Evolutionary conservation across 78 protist species (phyloP).

Genomic region (Dictyostelium capitatum): DNA sequence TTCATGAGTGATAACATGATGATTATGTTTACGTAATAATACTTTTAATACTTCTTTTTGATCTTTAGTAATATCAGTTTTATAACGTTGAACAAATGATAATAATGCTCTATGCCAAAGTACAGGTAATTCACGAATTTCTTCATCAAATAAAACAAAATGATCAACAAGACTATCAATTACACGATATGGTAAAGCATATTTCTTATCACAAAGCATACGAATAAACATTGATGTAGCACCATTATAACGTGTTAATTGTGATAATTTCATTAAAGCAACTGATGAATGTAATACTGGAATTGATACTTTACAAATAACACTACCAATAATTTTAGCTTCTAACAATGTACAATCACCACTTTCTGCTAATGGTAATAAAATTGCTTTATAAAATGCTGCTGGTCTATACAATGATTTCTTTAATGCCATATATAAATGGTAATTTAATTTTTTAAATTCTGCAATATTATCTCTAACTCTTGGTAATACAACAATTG

Average conservation of each 20-base stretch:
- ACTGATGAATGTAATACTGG: slow-evolving; percentile 93
- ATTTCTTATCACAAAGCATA: slow-evolving; percentile 93
- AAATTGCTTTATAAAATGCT: slow-evolving; percentile 97
- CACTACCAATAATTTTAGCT: slow-evolving; percentile 86
- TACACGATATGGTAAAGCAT: slow-evolving; percentile 95
- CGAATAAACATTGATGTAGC: slow-evolving; percentile 86
- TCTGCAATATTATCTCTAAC: slow-evolving; percentile 90
- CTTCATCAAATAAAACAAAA: slow-evolving; percentile 59
- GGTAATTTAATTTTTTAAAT: slow-evolving; percentile 92
- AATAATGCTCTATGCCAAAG: slow-evolving; percentile 96
- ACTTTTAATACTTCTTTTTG: slow-evolving; percentile 87
- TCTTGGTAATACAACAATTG: slow-evolving; percentile 95
- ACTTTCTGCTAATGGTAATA: slow-evolving; percentile 95
- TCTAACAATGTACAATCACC: slow-evolving; percentile 88
- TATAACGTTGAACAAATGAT: slow-evolving; percentile 92
- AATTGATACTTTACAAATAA: slow-evolving; percentile 83
- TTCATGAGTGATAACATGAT: slow-evolving; percentile 91
- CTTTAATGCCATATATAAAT: slow-evolving; percentile 91
- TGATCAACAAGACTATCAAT: slow-evolving; percentile 91
- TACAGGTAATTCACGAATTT: slow-evolving; percentile 89
- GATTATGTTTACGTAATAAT: slow-evolving; percentile 87
- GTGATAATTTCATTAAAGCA: slow-evolving; percentile 87
- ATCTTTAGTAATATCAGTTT: slow-evolving; percentile 88
- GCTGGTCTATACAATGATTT: slow-evolving; percentile 95
- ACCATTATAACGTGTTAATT: slow-evolving; percentile 48